Evolutionary conservation across 805 yeast genomes (phyloP).

Genomic region (Diddensiella caesifluorescens): DNA sequence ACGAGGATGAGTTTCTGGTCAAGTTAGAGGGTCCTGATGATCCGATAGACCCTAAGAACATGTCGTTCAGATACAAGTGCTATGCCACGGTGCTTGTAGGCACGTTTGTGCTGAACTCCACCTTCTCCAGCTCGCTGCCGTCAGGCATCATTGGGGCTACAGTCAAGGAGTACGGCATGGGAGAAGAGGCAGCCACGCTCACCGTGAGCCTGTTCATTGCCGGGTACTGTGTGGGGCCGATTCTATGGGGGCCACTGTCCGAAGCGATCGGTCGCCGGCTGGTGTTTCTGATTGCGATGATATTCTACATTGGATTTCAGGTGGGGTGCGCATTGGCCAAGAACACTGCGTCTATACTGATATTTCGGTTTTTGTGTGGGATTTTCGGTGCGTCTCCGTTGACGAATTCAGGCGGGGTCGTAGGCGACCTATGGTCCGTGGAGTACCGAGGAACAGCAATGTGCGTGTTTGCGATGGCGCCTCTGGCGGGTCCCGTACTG

Average conservation of each 20-base stretch:
- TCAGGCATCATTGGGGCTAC: neutral
- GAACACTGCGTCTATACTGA: conserved; percentile 58
- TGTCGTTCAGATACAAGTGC: neutral
- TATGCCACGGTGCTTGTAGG: neutral
- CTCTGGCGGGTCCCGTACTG: conserved; percentile 49
- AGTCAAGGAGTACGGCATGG: neutral
- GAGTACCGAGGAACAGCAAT: conserved; percentile 62
- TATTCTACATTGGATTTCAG: conserved; percentile 45
- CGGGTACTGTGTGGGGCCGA: conserved; percentile 61
- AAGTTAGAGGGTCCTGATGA: neutral
- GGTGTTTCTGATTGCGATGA: conserved; percentile 46
- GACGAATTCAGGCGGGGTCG: conserved; percentile 71
- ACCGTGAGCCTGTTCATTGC: conserved; percentile 53
- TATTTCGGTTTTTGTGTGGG: conserved; percentile 64
- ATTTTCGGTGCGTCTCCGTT: conserved; percentile 71
- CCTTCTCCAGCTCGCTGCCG: neutral
- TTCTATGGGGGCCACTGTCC: conserved; percentile 54
- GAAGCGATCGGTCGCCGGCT: conserved; percentile 54
- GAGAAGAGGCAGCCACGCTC: neutral
- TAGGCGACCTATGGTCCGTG: conserved; percentile 64
- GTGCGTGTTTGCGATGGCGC: conserved; percentile 55
- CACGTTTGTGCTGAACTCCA: neutral
- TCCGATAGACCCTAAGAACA: neutral
- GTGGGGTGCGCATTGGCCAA: conserved; percentile 51
- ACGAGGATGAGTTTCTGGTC: neutral